Conservation (phyloP, 2,329 filamentous ascomycete species). For the Aspergillus transmontanensis region DNA sequence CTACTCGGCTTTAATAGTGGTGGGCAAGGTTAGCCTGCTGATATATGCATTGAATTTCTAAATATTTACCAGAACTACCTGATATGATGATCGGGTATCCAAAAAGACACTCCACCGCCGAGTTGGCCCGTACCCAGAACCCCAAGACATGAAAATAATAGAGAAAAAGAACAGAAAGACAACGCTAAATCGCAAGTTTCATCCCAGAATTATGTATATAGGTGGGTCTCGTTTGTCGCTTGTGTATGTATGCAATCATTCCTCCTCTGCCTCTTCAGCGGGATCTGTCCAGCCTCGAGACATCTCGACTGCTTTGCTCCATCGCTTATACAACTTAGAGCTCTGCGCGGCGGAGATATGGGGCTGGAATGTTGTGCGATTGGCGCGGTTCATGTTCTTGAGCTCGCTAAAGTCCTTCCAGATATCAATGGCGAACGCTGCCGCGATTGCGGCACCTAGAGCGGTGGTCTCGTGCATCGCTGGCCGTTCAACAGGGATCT, state of each 20-base stretch:
- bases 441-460: slow-evolving; percentile 84
- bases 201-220: slow-evolving; percentile 11
- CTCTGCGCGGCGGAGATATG: slow-evolving; percentile 62
- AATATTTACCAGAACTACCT: slow-evolving; percentile 6
- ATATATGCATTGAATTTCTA: slow-evolving; percentile 3
- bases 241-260: slow-evolving; percentile 15
- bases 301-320: slow-evolving; percentile 79
- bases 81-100: slow-evolving; percentile 17
- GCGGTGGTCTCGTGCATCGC: slow-evolving; percentile 90
- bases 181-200: slow-evolving; percentile 14
- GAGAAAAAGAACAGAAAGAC: slow-evolving; percentile 8
- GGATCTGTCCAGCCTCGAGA: slow-evolving; percentile 66
- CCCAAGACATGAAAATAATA: slow-evolving; percentile 7
- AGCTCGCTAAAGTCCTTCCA: slow-evolving; percentile 78
- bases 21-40: too few species aligned
- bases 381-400: slow-evolving; percentile 70
- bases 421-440: slow-evolving; percentile 78
- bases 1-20: background rate
- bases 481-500: slow-evolving; percentile 80
- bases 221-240: slow-evolving; percentile 1
- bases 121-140: slow-evolving; percentile 13
- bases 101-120: slow-evolving; percentile 16
- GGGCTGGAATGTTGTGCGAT: slow-evolving; percentile 71
- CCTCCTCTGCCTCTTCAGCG: slow-evolving; percentile 28
- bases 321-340: slow-evolving; percentile 66